Evolutionary conservation across 2,329 filamentous ascomycete genomes (phyloP), one percentile per base, ranked within the genome.

Genomic region (Fusarium fujikuroi): DNA sequence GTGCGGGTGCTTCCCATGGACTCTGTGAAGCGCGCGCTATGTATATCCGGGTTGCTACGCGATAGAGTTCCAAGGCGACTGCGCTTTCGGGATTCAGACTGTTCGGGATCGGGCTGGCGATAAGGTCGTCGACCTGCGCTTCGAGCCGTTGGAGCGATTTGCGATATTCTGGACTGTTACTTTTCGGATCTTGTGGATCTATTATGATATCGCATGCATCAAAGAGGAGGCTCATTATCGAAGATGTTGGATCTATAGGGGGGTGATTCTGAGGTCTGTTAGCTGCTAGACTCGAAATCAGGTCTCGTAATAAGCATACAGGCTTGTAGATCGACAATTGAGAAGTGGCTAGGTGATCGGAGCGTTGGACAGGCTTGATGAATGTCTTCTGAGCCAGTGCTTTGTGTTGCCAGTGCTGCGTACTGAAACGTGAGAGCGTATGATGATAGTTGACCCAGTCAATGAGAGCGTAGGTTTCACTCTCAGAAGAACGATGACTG

Each of bases 391-490:
- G 30, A 8, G 25, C 34, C 6, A 56, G 6, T 23, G 61, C 19
- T 12, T 44, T 54, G 3, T 66, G 64, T 4, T 37, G 53, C 75
- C 75, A 76, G 52, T 76, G 67, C n/a, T 66, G 59, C 16, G 61
- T 56, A n/a, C 72, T 61, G n/a, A 76, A 76, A 2, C 62, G 61
- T 25, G 74, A 75, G 14, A 76, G 39, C 10, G 63, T 53, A 18
- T 72, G 54, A 28, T 75, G 74, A 28, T 76, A 76, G 43, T 70
- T 66, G 21, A 72, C 74, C 75, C 75, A 76, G 19, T 70, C 72
- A 19, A 76, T 50, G 4, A 76, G 40, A 25, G 58, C 15, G 11
- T 50, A 61, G 11, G 42, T 58, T 15, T 68, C 63, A 36, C 18
- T 43, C 36, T 42, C 16, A 14, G 30, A 7, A 2, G 57, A 44